These are phyloP conservation scores for Takashimella tepidaria DNA, from an alignment of 1,284 basidiomycete species.

Conservation along the genomic window DNA sequence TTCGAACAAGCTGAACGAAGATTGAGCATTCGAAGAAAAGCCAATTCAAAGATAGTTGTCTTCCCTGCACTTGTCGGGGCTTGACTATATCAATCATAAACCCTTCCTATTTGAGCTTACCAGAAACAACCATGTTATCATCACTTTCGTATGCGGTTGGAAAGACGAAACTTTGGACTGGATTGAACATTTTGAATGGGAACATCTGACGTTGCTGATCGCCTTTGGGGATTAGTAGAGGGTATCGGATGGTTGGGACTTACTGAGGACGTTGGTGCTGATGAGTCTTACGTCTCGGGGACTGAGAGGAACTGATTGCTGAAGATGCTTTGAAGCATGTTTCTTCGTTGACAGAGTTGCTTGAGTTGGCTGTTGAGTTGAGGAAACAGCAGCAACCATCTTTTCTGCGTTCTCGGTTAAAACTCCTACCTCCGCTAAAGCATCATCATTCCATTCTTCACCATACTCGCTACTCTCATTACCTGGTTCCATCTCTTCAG, in stretches of 20 bases:
- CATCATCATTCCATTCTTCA: neutral
- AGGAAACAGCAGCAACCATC: neutral
- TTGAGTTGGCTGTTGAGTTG: neutral
- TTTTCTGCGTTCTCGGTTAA: neutral
- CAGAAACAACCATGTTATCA: constrained; percentile 76
- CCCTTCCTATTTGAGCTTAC: constrained; percentile 48
- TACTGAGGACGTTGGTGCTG: neutral
- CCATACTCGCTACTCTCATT: neutral
- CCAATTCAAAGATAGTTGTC: constrained; percentile 87
- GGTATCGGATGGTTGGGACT: too few relatives aligned
- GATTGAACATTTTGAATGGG: constrained; percentile 16
- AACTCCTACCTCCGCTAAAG: neutral
- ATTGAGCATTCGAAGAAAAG: constrained; percentile 71
- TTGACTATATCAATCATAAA: constrained; percentile 34
- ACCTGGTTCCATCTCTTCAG: neutral
- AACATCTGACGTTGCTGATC: constrained; percentile 7
- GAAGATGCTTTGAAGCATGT: too few relatives aligned
- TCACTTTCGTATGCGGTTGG: constrained; percentile 55
- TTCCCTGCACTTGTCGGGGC: constrained; percentile 92
- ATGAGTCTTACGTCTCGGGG: neutral
- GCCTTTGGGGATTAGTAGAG: neutral
- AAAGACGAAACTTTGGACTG: constrained; percentile 18
- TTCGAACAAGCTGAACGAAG: constrained; percentile 52
- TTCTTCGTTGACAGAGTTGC: neutral
- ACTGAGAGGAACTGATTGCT: neutral